These are phyloP conservation scores for Cucumis melo DNA, from an alignment of 306 rosid genomes.

Conservation along the genomic window DNA sequence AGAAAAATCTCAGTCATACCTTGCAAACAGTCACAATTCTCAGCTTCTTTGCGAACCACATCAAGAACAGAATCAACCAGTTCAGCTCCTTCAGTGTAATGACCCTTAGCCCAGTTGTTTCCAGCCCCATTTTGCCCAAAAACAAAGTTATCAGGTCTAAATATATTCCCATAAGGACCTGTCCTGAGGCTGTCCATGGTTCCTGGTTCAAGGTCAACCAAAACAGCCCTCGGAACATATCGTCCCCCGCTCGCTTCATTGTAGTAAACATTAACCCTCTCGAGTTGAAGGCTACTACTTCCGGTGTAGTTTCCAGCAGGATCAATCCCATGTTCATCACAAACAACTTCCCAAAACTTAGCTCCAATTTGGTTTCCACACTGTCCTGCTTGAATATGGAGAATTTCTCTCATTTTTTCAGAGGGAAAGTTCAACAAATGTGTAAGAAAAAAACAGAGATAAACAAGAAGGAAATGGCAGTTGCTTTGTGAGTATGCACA, in stretches of 20 bases:
- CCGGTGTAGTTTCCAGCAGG: constrained; percentile 56
- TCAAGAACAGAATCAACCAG: constrained; percentile 83
- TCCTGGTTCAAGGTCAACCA: constrained; percentile 87
- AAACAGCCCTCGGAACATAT: constrained; percentile 75
- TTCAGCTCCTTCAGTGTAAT: constrained; percentile 88
- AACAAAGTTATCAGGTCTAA: constrained; percentile 80
- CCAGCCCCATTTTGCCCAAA: constrained; percentile 92
- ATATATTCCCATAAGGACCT: constrained; percentile 64
- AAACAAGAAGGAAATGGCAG: not conserved
- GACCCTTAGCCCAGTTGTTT: constrained; percentile 90
- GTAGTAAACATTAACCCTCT: constrained; percentile 77
- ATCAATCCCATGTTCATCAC: constrained; percentile 83
- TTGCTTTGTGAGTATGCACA: not conserved
- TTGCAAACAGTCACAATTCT: constrained; percentile 84
- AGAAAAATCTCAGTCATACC: constrained; percentile 22
- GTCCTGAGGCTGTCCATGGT: constrained; percentile 82
- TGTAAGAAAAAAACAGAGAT: not conserved
- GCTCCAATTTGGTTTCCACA: constrained; percentile 89
- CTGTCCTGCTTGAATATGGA: constrained; percentile 83
- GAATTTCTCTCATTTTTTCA: constrained; percentile 77
- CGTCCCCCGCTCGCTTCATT: constrained; percentile 82
- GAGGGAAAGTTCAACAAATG: not conserved
- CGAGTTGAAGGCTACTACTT: constrained; percentile 50
- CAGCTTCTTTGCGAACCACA: constrained; percentile 85
- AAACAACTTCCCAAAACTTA: constrained; percentile 86